phyloP scores from a whole-genome alignment of 2,329 filamentous ascomycete species.

The Coleophoma cylindrospora region DNA sequence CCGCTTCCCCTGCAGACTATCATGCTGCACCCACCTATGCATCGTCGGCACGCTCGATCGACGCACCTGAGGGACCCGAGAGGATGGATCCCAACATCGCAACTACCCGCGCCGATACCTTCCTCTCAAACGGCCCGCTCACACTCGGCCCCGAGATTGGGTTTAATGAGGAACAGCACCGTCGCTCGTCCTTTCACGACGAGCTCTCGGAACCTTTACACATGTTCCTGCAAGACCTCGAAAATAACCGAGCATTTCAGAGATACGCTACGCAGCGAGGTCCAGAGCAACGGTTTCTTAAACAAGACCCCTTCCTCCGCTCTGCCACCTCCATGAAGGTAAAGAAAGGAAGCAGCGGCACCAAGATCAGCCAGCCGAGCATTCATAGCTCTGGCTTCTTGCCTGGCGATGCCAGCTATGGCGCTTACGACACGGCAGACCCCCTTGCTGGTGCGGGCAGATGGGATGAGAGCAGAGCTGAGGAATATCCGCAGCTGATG shows the following conservation, averaged over 20 bases:
- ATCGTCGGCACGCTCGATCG: slow-evolving; percentile 4
- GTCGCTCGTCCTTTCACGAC: background rate
- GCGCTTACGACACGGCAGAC: slow-evolving; percentile 8
- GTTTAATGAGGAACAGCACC: slow-evolving; percentile 2
- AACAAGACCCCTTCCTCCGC: slow-evolving; percentile 1
- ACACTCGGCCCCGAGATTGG: background rate
- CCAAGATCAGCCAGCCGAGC: slow-evolving; percentile 9
- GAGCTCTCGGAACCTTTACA: background rate
- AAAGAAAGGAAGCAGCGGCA: slow-evolving; percentile 11
- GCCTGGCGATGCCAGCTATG: slow-evolving; percentile 3
- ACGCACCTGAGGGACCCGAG: slow-evolving; percentile 16
- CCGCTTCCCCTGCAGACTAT: background rate
- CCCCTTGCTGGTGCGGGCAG: slow-evolving; percentile 6
- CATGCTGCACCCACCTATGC: slow-evolving; percentile 7
- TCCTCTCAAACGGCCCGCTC: background rate
- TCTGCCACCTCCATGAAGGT: slow-evolving; percentile 3
- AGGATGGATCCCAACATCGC: slow-evolving; percentile 10
- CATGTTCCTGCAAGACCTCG: background rate
- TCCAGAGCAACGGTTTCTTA: background rate
- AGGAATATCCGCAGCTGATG: slow-evolving; percentile 4
- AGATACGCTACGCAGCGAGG: background rate
- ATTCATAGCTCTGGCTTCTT: too few relatives aligned
- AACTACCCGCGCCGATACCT: background rate
- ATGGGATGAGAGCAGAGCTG: slow-evolving; percentile 14
- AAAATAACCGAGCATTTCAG: background rate